phyloP scores from a whole-genome alignment of 2,329 filamentous ascomycete genomes.

The Ceratocystis destructans region DNA sequence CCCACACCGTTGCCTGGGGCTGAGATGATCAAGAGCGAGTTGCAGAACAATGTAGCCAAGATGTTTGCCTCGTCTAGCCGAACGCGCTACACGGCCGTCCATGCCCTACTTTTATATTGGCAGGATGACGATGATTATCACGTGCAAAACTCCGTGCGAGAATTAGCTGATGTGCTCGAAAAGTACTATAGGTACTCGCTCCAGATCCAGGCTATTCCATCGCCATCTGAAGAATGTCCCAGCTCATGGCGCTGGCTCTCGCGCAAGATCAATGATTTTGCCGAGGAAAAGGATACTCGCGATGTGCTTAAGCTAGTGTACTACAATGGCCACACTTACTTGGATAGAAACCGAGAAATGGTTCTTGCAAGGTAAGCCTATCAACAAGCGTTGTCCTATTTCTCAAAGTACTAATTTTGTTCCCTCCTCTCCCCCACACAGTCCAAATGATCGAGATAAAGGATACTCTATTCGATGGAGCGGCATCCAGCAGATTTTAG shows the following conservation, averaged over 20 bases:
- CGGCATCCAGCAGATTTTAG: constrained; percentile 41
- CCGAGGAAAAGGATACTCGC: constrained; percentile 39
- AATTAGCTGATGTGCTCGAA: constrained; percentile 38
- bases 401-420: not conserved
- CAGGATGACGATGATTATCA: constrained; percentile 37
- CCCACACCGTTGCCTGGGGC: constrained; percentile 34
- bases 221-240: constrained; percentile 33
- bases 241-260: constrained; percentile 42
- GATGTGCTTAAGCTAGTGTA: constrained; percentile 47
- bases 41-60: constrained; percentile 38
- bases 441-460: constrained; percentile 34
- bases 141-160: constrained; percentile 28
- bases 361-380: constrained; percentile 39
- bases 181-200: constrained; percentile 40
- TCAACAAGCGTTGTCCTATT: not conserved
- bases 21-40: constrained; percentile 37
- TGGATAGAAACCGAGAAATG: constrained; percentile 44
- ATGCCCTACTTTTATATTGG: constrained; percentile 43
- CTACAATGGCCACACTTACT: constrained; percentile 41
- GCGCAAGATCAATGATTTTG: constrained; percentile 38
- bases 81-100: constrained; percentile 40
- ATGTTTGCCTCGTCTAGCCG: constrained; percentile 38
- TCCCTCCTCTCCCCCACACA: constrained; percentile 22
- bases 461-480: constrained; percentile 37
- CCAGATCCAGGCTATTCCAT: constrained; percentile 37